Base-by-base conservation (phyloP, 768 basidiomycete species). In the Pholiota molesta region DNA sequence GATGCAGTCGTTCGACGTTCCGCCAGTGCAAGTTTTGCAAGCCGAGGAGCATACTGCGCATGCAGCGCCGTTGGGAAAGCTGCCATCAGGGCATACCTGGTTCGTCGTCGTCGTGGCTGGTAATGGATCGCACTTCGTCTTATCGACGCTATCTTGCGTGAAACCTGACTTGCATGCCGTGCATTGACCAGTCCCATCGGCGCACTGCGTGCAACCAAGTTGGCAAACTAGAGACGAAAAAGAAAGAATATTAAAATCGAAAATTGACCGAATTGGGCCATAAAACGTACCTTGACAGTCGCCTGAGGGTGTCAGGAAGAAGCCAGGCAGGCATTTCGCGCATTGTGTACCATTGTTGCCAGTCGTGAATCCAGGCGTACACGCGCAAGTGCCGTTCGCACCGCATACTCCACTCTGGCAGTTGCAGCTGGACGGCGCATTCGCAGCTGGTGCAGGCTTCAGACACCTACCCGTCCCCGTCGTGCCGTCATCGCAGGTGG, bases 351-450 rank as follows among this genome's bases (percentile, higher is more conserved):
- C 90, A 63, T 90, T 87, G 45, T 77, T 78, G 1, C 83, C 86
- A 0, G 83, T 83, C 0, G 83, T 83, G 85, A 91, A 96, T 0
- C 94, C 94, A 0, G 86, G 71, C 62, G 87, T 89, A 68, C 94
- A 96, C 3, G 83, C 74, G 61, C 93, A 94, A 62, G 85, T 83
- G 0, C 90, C 88, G 62, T 86, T 81, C 0, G 83, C 63, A 1
- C 82, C 81, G 73, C 94, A 96, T 33, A 85, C 76, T 7, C 94
- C 94, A 67, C 92, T 95, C 60, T 86, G 61, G 68, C 94, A 95
- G 67, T 91, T 89, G 73, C 94, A 95, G 17, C 80, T 80, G 35
- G 84, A 81, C 1, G 88, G 83, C 0, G 80, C 77, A 66, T 87
- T 85, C 52, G 76, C 71, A 21, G 82, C 70, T 55, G 82, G 70